Percentiles rank a stretch among this genome's conserved stretches.
phyloP scores from a whole-genome alignment of 192 early-diverging fungal genomes.

The Podila verticillata region DNA sequence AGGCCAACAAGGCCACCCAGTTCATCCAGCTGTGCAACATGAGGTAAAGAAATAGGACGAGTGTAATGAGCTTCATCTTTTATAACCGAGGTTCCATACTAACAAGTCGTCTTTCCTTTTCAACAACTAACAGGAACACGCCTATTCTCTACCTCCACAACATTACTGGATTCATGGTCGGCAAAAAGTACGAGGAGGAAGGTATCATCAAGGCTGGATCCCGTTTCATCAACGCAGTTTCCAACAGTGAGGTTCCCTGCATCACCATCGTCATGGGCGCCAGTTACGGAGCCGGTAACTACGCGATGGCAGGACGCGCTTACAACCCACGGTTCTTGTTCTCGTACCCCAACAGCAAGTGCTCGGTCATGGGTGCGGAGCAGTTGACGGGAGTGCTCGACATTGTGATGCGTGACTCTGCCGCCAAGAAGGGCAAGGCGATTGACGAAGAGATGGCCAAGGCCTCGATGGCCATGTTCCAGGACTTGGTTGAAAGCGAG shows the following conservation, averaged over 20 bases:
- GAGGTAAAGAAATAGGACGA: conserved; percentile 24
- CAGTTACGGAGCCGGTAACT: conserved; percentile 76
- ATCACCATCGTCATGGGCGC: conserved; percentile 74
- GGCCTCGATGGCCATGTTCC: conserved; percentile 58
- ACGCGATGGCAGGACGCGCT: conserved; percentile 73
- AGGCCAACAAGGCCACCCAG: conserved; percentile 76
- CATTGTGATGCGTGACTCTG: conserved; percentile 70
- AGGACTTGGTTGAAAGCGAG: conserved; percentile 63
- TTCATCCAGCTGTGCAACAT: conserved; percentile 74
- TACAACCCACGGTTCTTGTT: conserved; percentile 75
- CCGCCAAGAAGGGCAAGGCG: conserved; percentile 58
- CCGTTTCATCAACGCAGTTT: conserved; percentile 74
- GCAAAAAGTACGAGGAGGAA: conserved; percentile 70
- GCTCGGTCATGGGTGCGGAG: conserved; percentile 77
- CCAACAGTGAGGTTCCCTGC: conserved; percentile 66
- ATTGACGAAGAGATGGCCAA: conserved; percentile 64
- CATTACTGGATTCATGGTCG: conserved; percentile 81
- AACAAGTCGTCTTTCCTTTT: conserved; percentile 12
- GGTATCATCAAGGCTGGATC: conserved; percentile 77
- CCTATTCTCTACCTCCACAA: conserved; percentile 73
- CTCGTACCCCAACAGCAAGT: conserved; percentile 75
- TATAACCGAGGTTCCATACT: too few relatives aligned
- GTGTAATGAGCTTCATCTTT: too few relatives aligned
- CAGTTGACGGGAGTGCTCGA: conserved; percentile 76
- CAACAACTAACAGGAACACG: conserved; percentile 49